phyloP scores from a whole-genome alignment of 2,329 filamentous ascomycete species.

The Colletotrichum liriopes region DNA sequence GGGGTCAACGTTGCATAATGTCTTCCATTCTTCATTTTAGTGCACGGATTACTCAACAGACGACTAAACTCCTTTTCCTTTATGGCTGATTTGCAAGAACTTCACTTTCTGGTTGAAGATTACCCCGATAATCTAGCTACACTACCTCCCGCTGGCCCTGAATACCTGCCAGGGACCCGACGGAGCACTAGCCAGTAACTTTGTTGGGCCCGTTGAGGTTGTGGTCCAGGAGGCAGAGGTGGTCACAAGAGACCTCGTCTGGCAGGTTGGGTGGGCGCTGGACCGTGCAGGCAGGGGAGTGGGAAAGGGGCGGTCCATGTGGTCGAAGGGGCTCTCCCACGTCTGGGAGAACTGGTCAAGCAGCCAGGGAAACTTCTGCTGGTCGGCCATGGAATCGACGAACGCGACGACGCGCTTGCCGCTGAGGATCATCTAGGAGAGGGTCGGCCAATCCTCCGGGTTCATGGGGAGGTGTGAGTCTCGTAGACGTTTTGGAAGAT shows the following conservation, averaged over 20 bases:
- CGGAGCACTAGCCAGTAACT: conserved; percentile 74
- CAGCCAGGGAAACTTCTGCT: conserved; percentile 85
- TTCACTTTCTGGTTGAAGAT: too few relatives aligned
- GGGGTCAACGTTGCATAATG: too few relatives aligned
- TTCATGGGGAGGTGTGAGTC: conserved; percentile 80
- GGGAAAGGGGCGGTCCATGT: conserved; percentile 75
- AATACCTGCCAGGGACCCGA: conserved; percentile 61
- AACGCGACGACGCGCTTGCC: conserved; percentile 84
- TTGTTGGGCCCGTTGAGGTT: conserved; percentile 88
- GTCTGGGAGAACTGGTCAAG: conserved; percentile 90
- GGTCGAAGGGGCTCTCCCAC: conserved; percentile 94
- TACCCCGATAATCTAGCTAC: too few relatives aligned
- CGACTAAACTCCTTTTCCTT: too few relatives aligned
- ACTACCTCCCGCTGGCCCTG: too few relatives aligned
- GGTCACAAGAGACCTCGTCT: conserved; percentile 66
- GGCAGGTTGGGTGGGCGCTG: conserved; percentile 81
- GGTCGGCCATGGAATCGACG: conserved; percentile 88
- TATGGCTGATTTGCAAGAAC: too few relatives aligned
- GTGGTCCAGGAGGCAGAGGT: conserved; percentile 90
- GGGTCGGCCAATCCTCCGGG: conserved; percentile 85
- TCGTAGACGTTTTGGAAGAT: conserved; percentile 81
- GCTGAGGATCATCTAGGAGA: conserved; percentile 81
- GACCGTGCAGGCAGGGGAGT: conserved; percentile 68
- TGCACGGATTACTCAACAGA: too few relatives aligned
- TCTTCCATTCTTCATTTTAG: too few relatives aligned